Conservation (phyloP, 2,329 filamentous ascomycete genomes). For the Moelleriella libera region DNA sequence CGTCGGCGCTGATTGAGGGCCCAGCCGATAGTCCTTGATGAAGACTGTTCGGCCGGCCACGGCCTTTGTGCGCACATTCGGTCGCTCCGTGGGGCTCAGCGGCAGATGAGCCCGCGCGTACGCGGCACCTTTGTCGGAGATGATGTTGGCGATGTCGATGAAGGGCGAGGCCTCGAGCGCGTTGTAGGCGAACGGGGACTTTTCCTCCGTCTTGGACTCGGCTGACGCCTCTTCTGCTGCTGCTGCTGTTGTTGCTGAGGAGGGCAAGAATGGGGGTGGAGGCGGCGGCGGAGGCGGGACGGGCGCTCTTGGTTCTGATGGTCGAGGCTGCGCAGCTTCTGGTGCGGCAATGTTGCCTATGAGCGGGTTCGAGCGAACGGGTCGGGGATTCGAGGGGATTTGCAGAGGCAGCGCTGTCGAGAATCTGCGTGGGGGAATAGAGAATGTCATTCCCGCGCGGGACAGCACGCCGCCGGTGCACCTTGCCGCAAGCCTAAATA, state of each 20-base stretch:
- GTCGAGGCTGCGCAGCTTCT: conserved; percentile 4
- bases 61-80: conserved; percentile 15
- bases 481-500: conserved; percentile 13
- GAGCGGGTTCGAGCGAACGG: conserved; percentile 15
- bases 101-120: conserved; percentile 3
- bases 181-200: conserved; percentile 1
- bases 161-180: conserved; percentile 8
- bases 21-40: conserved; percentile 13
- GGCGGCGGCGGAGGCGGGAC: conserved; percentile 8
- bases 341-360: conserved; percentile 12
- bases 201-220: too few relatives aligned
- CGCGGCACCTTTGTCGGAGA: conserved; percentile 15
- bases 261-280: background rate
- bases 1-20: conserved; percentile 19
- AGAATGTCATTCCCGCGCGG: conserved; percentile 10
- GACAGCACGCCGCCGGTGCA: conserved; percentile 17
- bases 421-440: conserved; percentile 12
- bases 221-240: conserved; percentile 1
- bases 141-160: conserved; percentile 20
- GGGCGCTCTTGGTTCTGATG: background rate
- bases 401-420: conserved; percentile 17
- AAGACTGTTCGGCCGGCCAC: conserved; percentile 25
- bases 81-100: conserved; percentile 12
- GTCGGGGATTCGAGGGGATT: conserved; percentile 5
- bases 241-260: background rate